phyloP scores from a whole-genome alignment of 768 basidiomycete species.

The Podaxis rugospora region DNA sequence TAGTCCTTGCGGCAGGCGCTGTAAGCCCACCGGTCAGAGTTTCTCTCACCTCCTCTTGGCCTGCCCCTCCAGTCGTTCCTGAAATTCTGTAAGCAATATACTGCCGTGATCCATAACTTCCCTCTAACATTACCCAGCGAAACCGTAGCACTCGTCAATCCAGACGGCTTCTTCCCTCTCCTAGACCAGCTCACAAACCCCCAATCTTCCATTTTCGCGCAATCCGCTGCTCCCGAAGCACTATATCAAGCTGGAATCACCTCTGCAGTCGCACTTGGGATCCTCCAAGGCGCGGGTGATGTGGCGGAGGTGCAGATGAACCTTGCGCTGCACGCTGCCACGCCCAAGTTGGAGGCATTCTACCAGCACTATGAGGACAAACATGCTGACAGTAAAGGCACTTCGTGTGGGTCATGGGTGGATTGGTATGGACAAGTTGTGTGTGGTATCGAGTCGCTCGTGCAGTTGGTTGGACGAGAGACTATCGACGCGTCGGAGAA shows the following conservation, averaged over 20 bases:
- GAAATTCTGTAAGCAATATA: constrained; percentile 54
- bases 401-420: constrained; percentile 68
- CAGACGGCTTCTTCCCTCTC: constrained; percentile 70
- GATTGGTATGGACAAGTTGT: constrained; percentile 78
- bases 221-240: constrained; percentile 41
- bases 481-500: constrained; percentile 37
- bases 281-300: constrained; percentile 45
- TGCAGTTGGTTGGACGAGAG: constrained; percentile 46
- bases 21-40: constrained; percentile 53
- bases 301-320: constrained; percentile 62
- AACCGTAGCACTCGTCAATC: constrained; percentile 69
- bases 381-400: constrained; percentile 24
- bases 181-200: constrained; percentile 61
- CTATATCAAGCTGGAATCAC: constrained; percentile 53
- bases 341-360: constrained; percentile 81
- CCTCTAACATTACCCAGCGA: constrained; percentile 49
- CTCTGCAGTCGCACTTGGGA: constrained; percentile 40
- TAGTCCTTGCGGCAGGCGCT: constrained; percentile 14
- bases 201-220: constrained; percentile 29
- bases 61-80: constrained; percentile 55
- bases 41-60: constrained; percentile 60
- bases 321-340: constrained; percentile 72
- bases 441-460: constrained; percentile 61
- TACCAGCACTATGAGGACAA: constrained; percentile 63
- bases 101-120: not conserved